Evolutionary conservation across 176 grass and related monocot genomes (phyloP).

Genomic region (Poa annua): DNA sequence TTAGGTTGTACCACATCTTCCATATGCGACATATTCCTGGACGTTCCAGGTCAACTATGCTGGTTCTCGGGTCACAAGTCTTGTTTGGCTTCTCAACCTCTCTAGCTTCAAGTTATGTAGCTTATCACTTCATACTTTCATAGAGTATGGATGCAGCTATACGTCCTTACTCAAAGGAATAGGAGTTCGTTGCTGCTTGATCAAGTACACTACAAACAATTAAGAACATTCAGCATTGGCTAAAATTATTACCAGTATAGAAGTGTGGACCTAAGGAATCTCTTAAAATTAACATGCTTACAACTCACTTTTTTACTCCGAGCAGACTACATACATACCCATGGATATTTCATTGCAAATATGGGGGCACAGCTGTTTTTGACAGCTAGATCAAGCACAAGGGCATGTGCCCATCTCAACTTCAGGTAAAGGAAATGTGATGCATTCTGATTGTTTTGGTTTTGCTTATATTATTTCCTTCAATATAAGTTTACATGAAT

Average conservation of each 20-base stretch:
- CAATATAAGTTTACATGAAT: background rate
- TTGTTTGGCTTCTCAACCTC: conserved; percentile 95
- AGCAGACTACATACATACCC: conserved; percentile 60
- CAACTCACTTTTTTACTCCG: conserved; percentile 78
- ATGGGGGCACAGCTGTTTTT: background rate
- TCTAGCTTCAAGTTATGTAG: conserved; percentile 75
- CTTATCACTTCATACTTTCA: conserved; percentile 97
- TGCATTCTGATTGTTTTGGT: background rate
- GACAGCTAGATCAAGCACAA: background rate
- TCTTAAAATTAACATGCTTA: conserved; percentile 49
- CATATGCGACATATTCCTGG: conserved; percentile 83
- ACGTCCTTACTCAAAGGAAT: conserved; percentile 93
- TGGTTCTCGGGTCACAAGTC: conserved; percentile 90
- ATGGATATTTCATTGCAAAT: background rate
- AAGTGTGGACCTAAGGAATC: conserved; percentile 52
- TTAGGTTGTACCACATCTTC: conserved; percentile 68
- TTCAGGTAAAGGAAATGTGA: background rate
- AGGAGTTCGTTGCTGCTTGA: conserved; percentile 95
- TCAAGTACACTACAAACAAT: conserved; percentile 71
- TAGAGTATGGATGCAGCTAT: conserved; percentile 91
- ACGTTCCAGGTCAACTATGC: conserved; percentile 94
- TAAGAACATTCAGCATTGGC: conserved; percentile 27
- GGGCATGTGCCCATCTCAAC: background rate
- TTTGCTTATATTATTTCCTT: background rate
- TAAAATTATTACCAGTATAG: conserved; percentile 1